Conservation (phyloP, 768 basidiomycete genomes). For the Kwoniella sp. region DNA sequence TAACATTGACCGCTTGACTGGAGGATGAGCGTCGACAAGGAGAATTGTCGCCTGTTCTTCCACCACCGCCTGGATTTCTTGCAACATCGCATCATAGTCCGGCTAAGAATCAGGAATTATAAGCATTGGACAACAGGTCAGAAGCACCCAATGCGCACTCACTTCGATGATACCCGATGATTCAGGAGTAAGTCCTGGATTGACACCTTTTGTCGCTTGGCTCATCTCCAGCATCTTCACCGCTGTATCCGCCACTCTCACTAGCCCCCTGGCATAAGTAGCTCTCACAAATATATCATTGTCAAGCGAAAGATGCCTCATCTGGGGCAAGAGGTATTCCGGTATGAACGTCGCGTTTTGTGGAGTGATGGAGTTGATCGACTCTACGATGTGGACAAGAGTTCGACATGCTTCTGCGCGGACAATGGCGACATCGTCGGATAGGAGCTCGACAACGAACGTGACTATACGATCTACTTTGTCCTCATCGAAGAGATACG, state of each 20-base stretch:
- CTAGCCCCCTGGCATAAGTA: conserved; percentile 80
- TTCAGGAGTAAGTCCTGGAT: conserved; percentile 63
- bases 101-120: too few species aligned
- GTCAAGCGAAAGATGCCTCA: conserved; percentile 78
- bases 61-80: conserved; percentile 79
- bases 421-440: conserved; percentile 81
- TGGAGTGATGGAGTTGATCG: conserved; percentile 52
- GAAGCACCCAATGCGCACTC: conserved; percentile 15
- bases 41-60: conserved; percentile 85
- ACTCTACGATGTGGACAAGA: conserved; percentile 41
- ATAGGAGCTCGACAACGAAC: conserved; percentile 81
- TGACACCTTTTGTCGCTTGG: conserved; percentile 62
- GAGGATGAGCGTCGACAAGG: conserved; percentile 82
- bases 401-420: conserved; percentile 62
- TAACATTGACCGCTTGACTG: conserved; percentile 87
- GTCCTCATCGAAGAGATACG: conserved; percentile 87
- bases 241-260: conserved; percentile 80
- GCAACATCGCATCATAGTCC: conserved; percentile 82
- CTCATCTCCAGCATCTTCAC: conserved; percentile 89
- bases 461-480: conserved; percentile 92
- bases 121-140: not conserved
- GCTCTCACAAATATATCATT: conserved; percentile 78
- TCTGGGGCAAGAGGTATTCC: conserved; percentile 92
- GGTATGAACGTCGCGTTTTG: conserved; percentile 71
- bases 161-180: conserved; percentile 76